Conservation (phyloP, 306 rosid species). For the Rosa chinensis region DNA sequence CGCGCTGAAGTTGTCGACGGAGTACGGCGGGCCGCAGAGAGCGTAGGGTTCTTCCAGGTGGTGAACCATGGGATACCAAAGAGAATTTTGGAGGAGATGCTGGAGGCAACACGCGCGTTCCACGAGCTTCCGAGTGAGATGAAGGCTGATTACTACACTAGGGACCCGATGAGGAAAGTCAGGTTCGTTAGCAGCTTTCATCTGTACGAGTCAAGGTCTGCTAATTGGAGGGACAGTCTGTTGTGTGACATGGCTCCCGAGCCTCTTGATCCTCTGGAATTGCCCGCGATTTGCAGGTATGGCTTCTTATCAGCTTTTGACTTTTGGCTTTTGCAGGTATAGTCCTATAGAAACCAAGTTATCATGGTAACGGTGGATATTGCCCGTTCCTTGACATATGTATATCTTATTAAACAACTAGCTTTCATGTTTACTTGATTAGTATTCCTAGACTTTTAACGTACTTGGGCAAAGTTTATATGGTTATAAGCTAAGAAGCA, state of each 20-base stretch:
- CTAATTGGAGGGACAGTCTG: conserved; percentile 50
- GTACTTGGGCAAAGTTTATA: too few species aligned
- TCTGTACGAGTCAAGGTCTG: conserved; percentile 36
- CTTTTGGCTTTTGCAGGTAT: too few species aligned
- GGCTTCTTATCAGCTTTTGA: too few species aligned
- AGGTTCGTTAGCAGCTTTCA: conserved; percentile 38
- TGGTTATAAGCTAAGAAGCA: too few species aligned
- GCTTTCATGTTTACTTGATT: too few species aligned
- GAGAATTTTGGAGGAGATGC: conserved; percentile 26
- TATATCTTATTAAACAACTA: too few species aligned
- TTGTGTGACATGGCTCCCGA: conserved; percentile 35
- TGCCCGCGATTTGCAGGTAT: conserved; percentile 34
- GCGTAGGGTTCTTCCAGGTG: conserved; percentile 45
- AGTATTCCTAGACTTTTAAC: too few species aligned
- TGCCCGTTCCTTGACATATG: too few species aligned
- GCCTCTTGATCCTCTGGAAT: conserved; percentile 9
- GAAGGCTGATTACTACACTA: conserved; percentile 34
- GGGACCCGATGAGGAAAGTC: conserved; percentile 29
- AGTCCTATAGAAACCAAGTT: too few species aligned
- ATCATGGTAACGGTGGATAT: too few species aligned
- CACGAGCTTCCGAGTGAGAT: conserved; percentile 44
- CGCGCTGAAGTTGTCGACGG: conserved; percentile 11
- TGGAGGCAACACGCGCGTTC: conserved; percentile 34
- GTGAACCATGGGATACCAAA: conserved; percentile 45
- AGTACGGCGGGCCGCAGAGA: conserved; percentile 30